Conservation (phyloP, 2,329 filamentous ascomycete species). For the Cordyceps tenuipes region DNA sequence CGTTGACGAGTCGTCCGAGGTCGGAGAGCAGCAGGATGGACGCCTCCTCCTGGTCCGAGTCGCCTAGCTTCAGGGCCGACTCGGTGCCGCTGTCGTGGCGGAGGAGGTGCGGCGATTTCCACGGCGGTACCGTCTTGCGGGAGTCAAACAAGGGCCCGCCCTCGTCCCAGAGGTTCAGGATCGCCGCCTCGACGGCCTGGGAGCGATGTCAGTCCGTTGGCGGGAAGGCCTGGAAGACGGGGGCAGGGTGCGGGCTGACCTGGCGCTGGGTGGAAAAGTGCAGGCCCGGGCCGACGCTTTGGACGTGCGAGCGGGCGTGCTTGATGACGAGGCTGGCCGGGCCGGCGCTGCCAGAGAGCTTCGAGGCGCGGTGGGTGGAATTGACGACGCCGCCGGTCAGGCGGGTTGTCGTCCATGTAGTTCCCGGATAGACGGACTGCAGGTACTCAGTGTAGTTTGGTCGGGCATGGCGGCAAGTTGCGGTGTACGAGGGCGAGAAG, state of each 20-base stretch:
- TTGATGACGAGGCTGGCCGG: constrained; percentile 16
- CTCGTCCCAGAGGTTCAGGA: constrained; percentile 10
- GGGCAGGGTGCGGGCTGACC: background rate
- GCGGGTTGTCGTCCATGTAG: constrained; percentile 8
- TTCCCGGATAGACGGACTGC: constrained; percentile 11
- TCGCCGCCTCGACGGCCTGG: constrained; percentile 12
- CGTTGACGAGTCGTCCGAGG: constrained; percentile 11
- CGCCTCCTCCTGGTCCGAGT: constrained; percentile 12
- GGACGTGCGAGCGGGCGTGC: constrained; percentile 15
- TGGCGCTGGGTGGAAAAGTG: constrained; percentile 15
- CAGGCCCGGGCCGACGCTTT: constrained; percentile 12
- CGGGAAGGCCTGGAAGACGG: background rate
- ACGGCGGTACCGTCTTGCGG: background rate
- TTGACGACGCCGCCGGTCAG: constrained; percentile 16
- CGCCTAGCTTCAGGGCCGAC: constrained; percentile 5
- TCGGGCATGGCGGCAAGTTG: background rate
- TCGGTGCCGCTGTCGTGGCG: constrained; percentile 14
- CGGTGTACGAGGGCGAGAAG: background rate
- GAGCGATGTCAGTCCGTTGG: background rate
- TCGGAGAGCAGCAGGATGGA: constrained; percentile 12
- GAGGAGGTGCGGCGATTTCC: constrained; percentile 11
- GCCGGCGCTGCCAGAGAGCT: constrained; percentile 1
- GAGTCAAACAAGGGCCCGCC: constrained; percentile 4
- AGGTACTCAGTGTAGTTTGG: constrained; percentile 12
- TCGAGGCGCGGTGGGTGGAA: constrained; percentile 13